These are phyloP conservation scores for Brassica napus DNA, from an alignment of 345 rosid species.

Conservation along the genomic window Da-Ae NC_063446.1:37780001-37780500, in stretches of 20 bases:
- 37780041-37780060: constrained; percentile 74
- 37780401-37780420: constrained; percentile 70
- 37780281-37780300: constrained; percentile 64
- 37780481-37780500: constrained; percentile 66
- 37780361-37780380: constrained; percentile 83
- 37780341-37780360: constrained; percentile 84
- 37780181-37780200: constrained; percentile 70
- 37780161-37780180: constrained; percentile 81
- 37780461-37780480: constrained; percentile 65
- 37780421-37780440: constrained; percentile 79
- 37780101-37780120: constrained; percentile 73
- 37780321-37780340: constrained; percentile 69
- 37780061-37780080: constrained; percentile 61
- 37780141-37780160: constrained; percentile 85
- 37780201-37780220: constrained; percentile 76
- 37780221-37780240: constrained; percentile 74
- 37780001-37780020: constrained; percentile 75
- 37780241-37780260: constrained; percentile 66
- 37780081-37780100: constrained; percentile 82
- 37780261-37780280: constrained; percentile 54
- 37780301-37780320: constrained; percentile 79
- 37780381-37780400: constrained; percentile 72
- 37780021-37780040: constrained; percentile 79
- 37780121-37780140: constrained; percentile 71
- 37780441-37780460: constrained; percentile 72